These are phyloP conservation scores for Venturia aucupariae DNA, from an alignment of 2,329 filamentous ascomycete genomes.

Conservation along the genomic window DNA sequence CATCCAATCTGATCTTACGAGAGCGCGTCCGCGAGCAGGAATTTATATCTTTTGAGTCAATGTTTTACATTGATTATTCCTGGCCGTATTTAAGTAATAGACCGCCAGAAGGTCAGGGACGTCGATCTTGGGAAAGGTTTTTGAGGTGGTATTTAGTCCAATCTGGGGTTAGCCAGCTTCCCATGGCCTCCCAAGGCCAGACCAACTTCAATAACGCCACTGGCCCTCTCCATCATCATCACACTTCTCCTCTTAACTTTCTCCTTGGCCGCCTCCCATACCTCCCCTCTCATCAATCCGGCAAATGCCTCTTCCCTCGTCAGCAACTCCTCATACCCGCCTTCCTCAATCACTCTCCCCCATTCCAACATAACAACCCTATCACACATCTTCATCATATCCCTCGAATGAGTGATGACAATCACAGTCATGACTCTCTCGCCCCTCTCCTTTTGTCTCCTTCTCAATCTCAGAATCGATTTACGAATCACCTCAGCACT, in stretches of 20 bases:
- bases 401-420: slow-evolving; percentile 68
- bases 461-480: slow-evolving; percentile 43
- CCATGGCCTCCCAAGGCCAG: neutral
- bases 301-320: slow-evolving; percentile 23
- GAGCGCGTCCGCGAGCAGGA: too few species aligned
- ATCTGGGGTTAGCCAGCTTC: too few species aligned
- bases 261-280: slow-evolving; percentile 1
- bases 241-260: slow-evolving; percentile 1
- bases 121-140: too few species aligned
- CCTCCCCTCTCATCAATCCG: slow-evolving; percentile 16
- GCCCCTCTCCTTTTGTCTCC: slow-evolving; percentile 13
- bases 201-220: slow-evolving; percentile 5
- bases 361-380: slow-evolving; percentile 63
- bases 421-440: slow-evolving; percentile 55
- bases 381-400: slow-evolving; percentile 81
- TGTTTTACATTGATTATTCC: too few species aligned
- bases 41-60: too few species aligned
- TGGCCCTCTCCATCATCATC: slow-evolving; percentile 4
- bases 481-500: slow-evolving; percentile 55
- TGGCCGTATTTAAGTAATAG: too few species aligned
- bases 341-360: slow-evolving; percentile 57
- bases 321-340: slow-evolving; percentile 54
- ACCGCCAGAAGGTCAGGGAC: too few species aligned
- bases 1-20: too few species aligned
- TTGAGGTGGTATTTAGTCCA: too few species aligned